Conservation (phyloP, 2,329 filamentous ascomycete genomes). For the Chaetomium sp. region DNA sequence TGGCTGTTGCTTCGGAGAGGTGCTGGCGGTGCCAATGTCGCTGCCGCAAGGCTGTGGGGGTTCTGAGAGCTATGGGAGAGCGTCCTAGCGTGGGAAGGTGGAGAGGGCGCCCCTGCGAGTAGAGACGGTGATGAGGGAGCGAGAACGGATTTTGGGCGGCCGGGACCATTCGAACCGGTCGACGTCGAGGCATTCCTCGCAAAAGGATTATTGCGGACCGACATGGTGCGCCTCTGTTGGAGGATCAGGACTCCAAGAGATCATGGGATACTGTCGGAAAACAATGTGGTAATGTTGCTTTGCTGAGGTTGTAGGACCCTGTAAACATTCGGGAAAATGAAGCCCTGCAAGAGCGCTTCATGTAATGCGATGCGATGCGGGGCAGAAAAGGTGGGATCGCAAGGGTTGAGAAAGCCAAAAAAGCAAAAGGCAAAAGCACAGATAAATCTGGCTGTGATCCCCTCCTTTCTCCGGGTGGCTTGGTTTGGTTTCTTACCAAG, state of each 20-base stretch:
- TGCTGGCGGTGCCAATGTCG: conserved; percentile 42
- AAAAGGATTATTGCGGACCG: conserved; percentile 80
- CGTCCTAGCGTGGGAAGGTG: conserved; percentile 63
- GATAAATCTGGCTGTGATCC: background rate
- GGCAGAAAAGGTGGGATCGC: conserved; percentile 3
- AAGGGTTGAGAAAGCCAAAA: conserved; percentile 12
- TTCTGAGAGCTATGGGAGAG: conserved; percentile 70
- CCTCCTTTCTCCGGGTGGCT: background rate
- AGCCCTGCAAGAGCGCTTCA: conserved; percentile 2
- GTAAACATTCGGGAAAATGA: conserved; percentile 29
- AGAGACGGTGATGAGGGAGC: conserved; percentile 61
- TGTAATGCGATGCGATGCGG: conserved; percentile 8
- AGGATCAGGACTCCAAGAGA: background rate
- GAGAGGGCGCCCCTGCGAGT: conserved; percentile 43
- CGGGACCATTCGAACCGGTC: conserved; percentile 56
- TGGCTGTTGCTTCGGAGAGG: conserved; percentile 43
- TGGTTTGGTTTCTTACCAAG: background rate
- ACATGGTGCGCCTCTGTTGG: conserved; percentile 53
- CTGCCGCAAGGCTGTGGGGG: conserved; percentile 59
- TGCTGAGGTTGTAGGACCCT: conserved; percentile 14
- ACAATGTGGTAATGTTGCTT: conserved; percentile 21
- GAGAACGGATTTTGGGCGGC: conserved; percentile 74
- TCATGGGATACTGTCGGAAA: conserved; percentile 31
- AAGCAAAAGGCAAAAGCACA: conserved; percentile 7
- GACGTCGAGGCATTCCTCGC: conserved; percentile 69